Base-by-base conservation (phyloP, 2,329 filamentous ascomycete species). In the Celoporthe dispersa region DNA sequence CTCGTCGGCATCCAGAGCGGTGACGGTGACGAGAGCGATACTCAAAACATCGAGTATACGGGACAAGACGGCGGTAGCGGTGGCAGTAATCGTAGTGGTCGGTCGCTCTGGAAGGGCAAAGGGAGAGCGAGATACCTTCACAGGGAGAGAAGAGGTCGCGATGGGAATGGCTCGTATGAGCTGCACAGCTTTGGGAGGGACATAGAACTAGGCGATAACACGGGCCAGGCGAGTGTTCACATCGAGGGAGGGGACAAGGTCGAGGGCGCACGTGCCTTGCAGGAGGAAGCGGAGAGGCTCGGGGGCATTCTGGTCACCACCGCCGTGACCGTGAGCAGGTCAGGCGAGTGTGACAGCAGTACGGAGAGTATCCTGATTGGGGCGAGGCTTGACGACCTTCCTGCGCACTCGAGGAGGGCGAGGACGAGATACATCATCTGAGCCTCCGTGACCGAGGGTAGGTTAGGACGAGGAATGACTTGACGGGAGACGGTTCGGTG, bases 181-280 rank as follows among this genome's bases (percentile, higher is more conserved):
- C 57, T 72, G 68, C 51, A 72, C n/a, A 72, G 70, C 66, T 68
- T 59, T n/a, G 70, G 68, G 33, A 59, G 65, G 28, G 68, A 70
- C 48, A 44, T 44, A 25, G 68, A 53, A 3, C 63, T 68, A 31
- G 70, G 66, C 0, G 44, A 61, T 9, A 44, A 28, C n/a, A 25
- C 61, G 5, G 55, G 62, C 16, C 44, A 60, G 7, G 35, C 16
- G 3, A 12, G 44, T 25, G 57, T 35, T 25, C 39, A 55, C 39
- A 31, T 62, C 14, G 59, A 68, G 57, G 57, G 33, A n/a, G 41
- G 41, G 11, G 22, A 57, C 35, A 33, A 35, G 16, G 33, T 35
- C 41, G 55, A 35, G 7, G 53, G 25, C 33, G 31, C 37, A 8
- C 37, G 8, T 25, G 61, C 63, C 5, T 33, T 44, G 63, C 57